Conservation (phyloP, 2,329 filamentous ascomycete species). For the Simplicillium sp. region DNA sequence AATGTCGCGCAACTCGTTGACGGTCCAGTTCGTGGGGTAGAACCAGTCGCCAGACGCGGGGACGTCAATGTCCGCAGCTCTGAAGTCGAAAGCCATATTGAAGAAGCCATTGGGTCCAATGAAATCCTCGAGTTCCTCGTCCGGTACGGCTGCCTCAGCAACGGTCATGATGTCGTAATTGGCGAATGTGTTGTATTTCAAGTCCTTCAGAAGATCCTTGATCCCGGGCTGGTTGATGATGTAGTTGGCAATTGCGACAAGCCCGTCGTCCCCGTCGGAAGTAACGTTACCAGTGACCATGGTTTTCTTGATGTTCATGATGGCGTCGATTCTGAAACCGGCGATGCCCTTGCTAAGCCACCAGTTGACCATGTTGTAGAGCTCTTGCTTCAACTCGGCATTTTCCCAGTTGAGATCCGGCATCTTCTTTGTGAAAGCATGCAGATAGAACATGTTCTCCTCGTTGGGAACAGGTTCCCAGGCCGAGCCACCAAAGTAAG, state of each 20-base stretch:
- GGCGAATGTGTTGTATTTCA: slow-evolving; percentile 37
- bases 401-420: slow-evolving; percentile 75
- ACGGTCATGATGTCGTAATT: slow-evolving; percentile 56
- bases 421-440: slow-evolving; percentile 59
- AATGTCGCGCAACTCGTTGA: no score
- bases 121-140: slow-evolving; percentile 46
- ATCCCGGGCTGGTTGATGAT: background rate
- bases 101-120: slow-evolving; percentile 40
- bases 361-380: slow-evolving; percentile 60
- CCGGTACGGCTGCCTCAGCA: slow-evolving; percentile 51
- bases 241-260: background rate
- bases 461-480: slow-evolving; percentile 44
- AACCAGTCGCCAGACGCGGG: slow-evolving; percentile 32
- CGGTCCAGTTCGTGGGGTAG: no score
- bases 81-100: slow-evolving; percentile 55
- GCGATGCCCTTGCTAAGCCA: slow-evolving; percentile 63
- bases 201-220: slow-evolving; percentile 9
- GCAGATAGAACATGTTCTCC: slow-evolving; percentile 44
- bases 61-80: slow-evolving; percentile 46
- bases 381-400: slow-evolving; percentile 52
- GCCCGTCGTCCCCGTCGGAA: no score
- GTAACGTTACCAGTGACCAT: no score
- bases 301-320: slow-evolving; percentile 40
- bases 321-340: slow-evolving; percentile 59
- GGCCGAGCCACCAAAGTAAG: slow-evolving; percentile 35